Evolutionary conservation across 441 rosid genomes (phyloP), one percentile per base, ranked within the genome.

Genomic region (Erysimum cheiri): DNA sequence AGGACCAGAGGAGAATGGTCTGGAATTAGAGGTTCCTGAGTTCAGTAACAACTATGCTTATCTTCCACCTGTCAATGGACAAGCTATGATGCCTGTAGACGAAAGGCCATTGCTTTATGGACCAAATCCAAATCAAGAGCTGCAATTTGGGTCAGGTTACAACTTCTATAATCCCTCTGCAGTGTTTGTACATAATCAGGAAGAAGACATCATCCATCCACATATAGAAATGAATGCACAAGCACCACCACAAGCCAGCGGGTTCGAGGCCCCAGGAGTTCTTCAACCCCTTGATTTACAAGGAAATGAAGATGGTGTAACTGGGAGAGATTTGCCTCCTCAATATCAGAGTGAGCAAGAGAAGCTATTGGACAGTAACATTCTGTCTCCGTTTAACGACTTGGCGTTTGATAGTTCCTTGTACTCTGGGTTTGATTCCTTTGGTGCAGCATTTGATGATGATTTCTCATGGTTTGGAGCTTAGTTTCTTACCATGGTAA

Each of bases 321-420:
- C 72, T 17, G 85, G 81, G 36, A 80, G 56, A 29, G 85, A 79
- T 7, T 69, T 84, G 54, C 33, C 72, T 14, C 33, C 56, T 52
- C 58, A 43, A 46, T 76, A n/a, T 65, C 76, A 29, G 64, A 76
- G 39, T 66, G 96, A 81, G 49, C 92, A 84, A 71, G 91, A 85
- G 6, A 78, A 84, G 54, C 80, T 77, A 54, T 79, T 85, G 73
- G 90, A 80, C 61, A 80, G 70, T 81, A 78, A 72, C 60, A 83
- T 88, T 60, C 84, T 75, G 12, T 84, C 91, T 67, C 88, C 94
- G 0, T 77, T 85, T n/a, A 60, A 70, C 35, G 81, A 73, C 80
- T 72, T 83, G 69, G 4, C 87, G 28, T 74, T 83, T 55, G 87
- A 85, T 67, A 85, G 66, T 36, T 71, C 59, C 40, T 64, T 83